phyloP scores from a whole-genome alignment of 805 yeast species.

The Grigorovia jiainica region DNA sequence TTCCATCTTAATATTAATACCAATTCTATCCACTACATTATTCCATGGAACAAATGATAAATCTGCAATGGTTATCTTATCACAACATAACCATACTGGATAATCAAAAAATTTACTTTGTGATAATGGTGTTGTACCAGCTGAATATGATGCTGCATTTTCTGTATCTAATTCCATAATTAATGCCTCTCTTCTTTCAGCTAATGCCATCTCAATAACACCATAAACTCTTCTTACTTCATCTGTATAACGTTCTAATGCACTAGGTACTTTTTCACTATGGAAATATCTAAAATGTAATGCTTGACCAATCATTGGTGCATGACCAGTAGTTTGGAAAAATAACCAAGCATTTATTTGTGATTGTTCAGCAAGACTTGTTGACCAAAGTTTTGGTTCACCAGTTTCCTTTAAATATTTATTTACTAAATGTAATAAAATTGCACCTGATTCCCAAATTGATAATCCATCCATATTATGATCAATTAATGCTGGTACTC shows the following conservation, averaged over 20 bases:
- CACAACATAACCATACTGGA: slow-evolving; percentile 94
- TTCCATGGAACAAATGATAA: slow-evolving; percentile 94
- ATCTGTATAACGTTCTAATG: slow-evolving; percentile 82
- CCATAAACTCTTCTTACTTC: slow-evolving; percentile 92
- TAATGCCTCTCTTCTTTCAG: slow-evolving; percentile 82
- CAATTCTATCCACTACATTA: slow-evolving; percentile 87
- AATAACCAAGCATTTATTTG: slow-evolving; percentile 84
- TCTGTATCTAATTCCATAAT: slow-evolving; percentile 84
- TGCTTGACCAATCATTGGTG: slow-evolving; percentile 98
- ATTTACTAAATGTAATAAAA: slow-evolving; percentile 71
- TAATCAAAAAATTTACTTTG: slow-evolving; percentile 82
- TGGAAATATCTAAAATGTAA: slow-evolving; percentile 89
- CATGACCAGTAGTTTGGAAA: slow-evolving; percentile 94
- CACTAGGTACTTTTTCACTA: slow-evolving; percentile 73
- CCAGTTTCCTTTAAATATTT: slow-evolving; percentile 52
- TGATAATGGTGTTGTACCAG: slow-evolving; percentile 80
- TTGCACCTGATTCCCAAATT: slow-evolving; percentile 94
- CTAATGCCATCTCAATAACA: slow-evolving; percentile 88
- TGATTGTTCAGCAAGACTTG: slow-evolving; percentile 66
- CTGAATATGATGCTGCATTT: slow-evolving; percentile 77
- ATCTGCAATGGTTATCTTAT: slow-evolving; percentile 75
- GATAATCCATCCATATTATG: slow-evolving; percentile 72
- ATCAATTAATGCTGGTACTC: slow-evolving; percentile 91
- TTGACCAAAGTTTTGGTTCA: slow-evolving; percentile 68
- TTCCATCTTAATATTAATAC: slow-evolving; percentile 76